These are phyloP conservation scores for Knufia petricola DNA, from an alignment of 2,329 filamentous ascomycete genomes.

Conservation along the genomic window DNA sequence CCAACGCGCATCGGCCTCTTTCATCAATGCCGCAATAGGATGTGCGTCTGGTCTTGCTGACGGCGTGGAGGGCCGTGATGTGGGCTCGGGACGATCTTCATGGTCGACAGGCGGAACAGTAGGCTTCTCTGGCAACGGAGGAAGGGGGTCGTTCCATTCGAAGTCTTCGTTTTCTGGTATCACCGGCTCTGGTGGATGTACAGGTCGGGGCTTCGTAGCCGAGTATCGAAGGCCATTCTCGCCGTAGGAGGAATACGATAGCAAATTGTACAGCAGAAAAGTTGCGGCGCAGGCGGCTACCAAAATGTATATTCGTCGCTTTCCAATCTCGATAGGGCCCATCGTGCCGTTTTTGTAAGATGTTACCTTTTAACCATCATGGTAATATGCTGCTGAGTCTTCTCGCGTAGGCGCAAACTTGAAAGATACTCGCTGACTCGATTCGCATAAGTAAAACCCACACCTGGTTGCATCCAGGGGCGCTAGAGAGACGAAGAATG, in stretches of 20 bases:
- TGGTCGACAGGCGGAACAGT: neutral
- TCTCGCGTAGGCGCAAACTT: too few relatives aligned
- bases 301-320: slow-evolving; percentile 21
- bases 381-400: too few relatives aligned
- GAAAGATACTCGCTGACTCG: too few relatives aligned
- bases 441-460: too few relatives aligned
- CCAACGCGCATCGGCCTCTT: slow-evolving; percentile 29
- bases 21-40: slow-evolving; percentile 28
- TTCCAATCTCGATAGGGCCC: slow-evolving; percentile 23
- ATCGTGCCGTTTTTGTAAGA: slow-evolving; percentile 12
- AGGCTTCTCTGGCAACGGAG: slow-evolving; percentile 2
- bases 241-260: slow-evolving; percentile 11
- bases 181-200: slow-evolving; percentile 13
- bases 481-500: neutral
- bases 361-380: neutral
- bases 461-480: too few relatives aligned
- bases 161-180: slow-evolving; percentile 6
- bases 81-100: neutral
- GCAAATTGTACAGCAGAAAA: slow-evolving; percentile 19
- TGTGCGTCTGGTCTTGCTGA: slow-evolving; percentile 21
- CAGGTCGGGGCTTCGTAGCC: slow-evolving; percentile 11
- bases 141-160: slow-evolving; percentile 4
- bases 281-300: slow-evolving; percentile 18
- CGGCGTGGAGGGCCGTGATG: neutral
- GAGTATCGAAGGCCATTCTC: slow-evolving; percentile 12